phyloP scores from a whole-genome alignment of 257 asterid species.

The Petunia secreta region DNA sequence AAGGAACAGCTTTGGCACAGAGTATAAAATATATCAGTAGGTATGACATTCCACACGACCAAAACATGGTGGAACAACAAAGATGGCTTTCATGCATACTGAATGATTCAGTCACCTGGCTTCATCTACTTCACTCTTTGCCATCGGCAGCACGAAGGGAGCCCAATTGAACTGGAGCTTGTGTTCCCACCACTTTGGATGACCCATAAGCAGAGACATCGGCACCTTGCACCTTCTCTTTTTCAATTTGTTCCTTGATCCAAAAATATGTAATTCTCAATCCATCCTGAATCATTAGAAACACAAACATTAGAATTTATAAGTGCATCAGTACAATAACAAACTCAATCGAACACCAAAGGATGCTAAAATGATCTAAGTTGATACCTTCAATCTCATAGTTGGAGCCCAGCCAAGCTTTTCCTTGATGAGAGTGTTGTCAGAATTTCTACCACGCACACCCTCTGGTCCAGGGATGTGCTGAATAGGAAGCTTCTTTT shows the following conservation, averaged over 20 bases:
- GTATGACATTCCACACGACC: background rate
- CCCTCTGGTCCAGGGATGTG: conserved; percentile 97
- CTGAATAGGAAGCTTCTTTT: conserved; percentile 75
- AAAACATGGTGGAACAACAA: conserved; percentile 22
- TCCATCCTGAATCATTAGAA: conserved; percentile 59
- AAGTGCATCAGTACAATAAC: background rate
- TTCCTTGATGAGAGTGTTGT: conserved; percentile 82
- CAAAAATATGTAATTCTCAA: conserved; percentile 88
- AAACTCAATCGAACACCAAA: background rate
- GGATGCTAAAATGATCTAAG: background rate
- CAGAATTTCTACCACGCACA: conserved; percentile 95
- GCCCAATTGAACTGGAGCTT: conserved; percentile 57
- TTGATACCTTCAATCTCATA: conserved; percentile 76
- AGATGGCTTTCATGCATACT: background rate
- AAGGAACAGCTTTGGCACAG: background rate
- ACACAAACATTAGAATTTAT: background rate
- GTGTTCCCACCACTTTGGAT: conserved; percentile 59
- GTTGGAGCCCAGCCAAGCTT: conserved; percentile 96
- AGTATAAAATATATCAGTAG: background rate
- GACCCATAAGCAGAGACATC: conserved; percentile 49
- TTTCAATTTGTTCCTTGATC: conserved; percentile 92
- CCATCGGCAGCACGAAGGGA: conserved; percentile 58
- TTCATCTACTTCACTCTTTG: conserved; percentile 39
- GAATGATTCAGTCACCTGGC: background rate
- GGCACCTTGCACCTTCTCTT: conserved; percentile 61